Base-by-base conservation (phyloP, 768 basidiomycete species). In the Agrocybe pediades region DNA sequence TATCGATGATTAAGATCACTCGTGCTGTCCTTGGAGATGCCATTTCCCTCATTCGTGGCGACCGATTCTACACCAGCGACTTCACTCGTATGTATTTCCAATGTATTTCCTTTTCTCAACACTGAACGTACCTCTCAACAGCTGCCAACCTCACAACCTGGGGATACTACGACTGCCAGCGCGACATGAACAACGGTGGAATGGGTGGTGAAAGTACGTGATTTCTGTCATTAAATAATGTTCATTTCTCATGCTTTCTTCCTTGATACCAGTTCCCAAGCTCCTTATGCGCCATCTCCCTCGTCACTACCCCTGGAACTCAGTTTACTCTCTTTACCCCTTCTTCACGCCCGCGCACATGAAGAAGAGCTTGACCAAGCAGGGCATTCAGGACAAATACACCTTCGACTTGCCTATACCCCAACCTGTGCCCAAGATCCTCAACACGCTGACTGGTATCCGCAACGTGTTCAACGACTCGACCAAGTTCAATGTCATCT, bases 401-500 rank as follows among this genome's bases (percentile, higher is more conserved):
- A 16, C 21, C 24, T 55, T 55, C 48, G 41, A 44, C 20, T 24
- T 19, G 13, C 54, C 54, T 9, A 40, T 30, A 2, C 21, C 42
- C 5, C 6, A 44, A 17, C 41, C 41, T 1, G 30, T 26, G 8
- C 47, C 53, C 24, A 49, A 49, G 30, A 42, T 55, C 13, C 33
- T 55, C 3, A 49, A 45, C 27, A 55, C 47, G 5, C 42, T 55
- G 15, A 55, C 53, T 2, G 71, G 67, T 1, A 76, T 77, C 58
- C 64, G 66, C 24, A 56, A 61, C 11, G 53, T 54, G 1, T 57
- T 60, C 53, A 50, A 36, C 40, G 73, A 80, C 49, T 62, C 69
- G 1, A 33, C 53, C 2, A 57, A 60, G 26, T 81, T 77, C 70
- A 71, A 71, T 30, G 63, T 60, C 13, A 62, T 71, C 9, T 77